Conservation (phyloP, 208 protist genomes). For the Crithidia thermophila region DNA sequence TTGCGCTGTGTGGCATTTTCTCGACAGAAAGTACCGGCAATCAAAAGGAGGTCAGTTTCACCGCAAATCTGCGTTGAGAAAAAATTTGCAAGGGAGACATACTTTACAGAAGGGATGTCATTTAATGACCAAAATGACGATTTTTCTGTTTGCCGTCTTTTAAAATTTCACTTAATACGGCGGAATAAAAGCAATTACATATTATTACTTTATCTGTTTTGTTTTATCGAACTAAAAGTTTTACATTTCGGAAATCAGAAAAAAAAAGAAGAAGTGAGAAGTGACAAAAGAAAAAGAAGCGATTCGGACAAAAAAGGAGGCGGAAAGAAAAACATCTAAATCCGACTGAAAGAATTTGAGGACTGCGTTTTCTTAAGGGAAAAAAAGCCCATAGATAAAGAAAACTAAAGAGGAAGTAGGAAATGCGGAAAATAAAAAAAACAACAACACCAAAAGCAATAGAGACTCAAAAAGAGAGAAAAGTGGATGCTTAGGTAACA, state of each 20-base stretch:
- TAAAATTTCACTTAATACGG: no score
- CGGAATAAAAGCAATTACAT: no score
- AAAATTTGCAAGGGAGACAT: no score
- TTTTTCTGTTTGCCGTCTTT: no score
- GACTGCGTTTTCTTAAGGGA: background rate
- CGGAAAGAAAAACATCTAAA: background rate
- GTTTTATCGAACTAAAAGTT: no score
- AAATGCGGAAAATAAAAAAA: background rate
- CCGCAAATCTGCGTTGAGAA: no score
- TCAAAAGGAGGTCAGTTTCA: no score
- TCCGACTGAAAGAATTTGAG: slow-evolving; percentile 5
- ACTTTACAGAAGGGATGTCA: no score
- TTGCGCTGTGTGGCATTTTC: background rate
- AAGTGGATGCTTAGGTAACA: background rate
- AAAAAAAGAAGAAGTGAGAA: background rate
- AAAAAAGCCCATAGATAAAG: background rate
- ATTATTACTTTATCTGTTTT: no score
- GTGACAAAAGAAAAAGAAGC: background rate
- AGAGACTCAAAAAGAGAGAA: background rate
- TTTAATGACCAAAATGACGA: no score
- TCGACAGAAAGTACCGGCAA: background rate
- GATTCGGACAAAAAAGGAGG: background rate
- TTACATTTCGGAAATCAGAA: no score
- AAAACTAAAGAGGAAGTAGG: background rate
- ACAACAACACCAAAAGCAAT: background rate